Evolutionary conservation across 2,329 filamentous ascomycete species (phyloP).

Genomic region (Onygena corvina): DNA sequence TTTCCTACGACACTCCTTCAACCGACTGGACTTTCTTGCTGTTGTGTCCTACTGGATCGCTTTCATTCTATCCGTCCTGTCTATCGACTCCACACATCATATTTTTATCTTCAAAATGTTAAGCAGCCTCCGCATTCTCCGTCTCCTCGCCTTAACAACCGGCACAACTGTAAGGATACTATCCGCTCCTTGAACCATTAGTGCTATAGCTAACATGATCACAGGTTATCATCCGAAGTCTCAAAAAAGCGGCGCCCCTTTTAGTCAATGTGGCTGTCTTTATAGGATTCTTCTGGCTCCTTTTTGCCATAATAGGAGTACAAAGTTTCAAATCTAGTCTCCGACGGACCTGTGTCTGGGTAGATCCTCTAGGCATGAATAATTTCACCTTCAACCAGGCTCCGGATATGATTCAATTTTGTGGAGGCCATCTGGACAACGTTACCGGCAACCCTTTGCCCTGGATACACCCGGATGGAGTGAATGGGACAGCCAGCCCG

Average conservation of each 20-base stretch:
- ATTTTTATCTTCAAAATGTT: constrained; percentile 93
- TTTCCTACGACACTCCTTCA: constrained; percentile 90
- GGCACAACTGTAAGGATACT: constrained; percentile 64
- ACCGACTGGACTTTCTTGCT: constrained; percentile 85
- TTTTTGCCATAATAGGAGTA: constrained; percentile 92
- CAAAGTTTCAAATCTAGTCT: constrained; percentile 89
- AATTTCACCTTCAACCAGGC: constrained; percentile 37
- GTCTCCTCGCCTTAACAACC: constrained; percentile 80
- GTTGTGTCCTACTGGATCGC: constrained; percentile 93
- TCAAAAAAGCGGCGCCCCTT: constrained; percentile 88
- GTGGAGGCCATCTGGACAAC: constrained; percentile 65
- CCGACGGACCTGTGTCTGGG: constrained; percentile 65
- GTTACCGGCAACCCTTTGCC: constrained; percentile 46
- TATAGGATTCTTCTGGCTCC: constrained; percentile 91
- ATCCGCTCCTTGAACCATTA: not conserved
- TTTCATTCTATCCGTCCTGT: constrained; percentile 59
- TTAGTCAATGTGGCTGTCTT: constrained; percentile 88
- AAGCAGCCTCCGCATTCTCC: constrained; percentile 82
- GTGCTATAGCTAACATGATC: constrained; percentile 14
- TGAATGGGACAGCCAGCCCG: constrained; percentile 37
- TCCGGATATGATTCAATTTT: constrained; percentile 59
- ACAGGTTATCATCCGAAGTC: constrained; percentile 79
- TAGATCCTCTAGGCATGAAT: constrained; percentile 43
- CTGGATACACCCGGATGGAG: constrained; percentile 53
- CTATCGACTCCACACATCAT: constrained; percentile 57